A percentile compares a stretch with the other conserved stretches of the same genome.
Evolutionary conservation across 352 stramenopile genomes (phyloP).

Genomic region (Blastocystis sp.): DNA sequence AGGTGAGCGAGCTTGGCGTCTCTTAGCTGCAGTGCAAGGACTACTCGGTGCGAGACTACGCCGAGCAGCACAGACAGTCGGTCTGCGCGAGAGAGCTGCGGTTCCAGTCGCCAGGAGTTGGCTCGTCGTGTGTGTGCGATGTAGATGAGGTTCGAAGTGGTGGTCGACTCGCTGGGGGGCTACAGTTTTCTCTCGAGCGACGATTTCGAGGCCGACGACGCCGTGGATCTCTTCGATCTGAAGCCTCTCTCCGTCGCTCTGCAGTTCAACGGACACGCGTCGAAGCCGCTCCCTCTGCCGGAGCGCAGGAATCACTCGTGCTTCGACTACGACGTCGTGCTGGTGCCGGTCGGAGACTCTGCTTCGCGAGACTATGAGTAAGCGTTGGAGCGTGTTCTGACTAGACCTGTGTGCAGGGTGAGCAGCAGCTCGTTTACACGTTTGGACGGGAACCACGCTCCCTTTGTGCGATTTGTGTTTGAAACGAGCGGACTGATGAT

Average conservation of each 20-base stretch:
- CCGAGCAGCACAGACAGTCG: neutral
- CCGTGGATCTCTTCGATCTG: neutral
- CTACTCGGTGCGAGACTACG: slow-evolving; percentile 15
- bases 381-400: neutral
- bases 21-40: neutral
- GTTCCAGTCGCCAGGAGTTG: neutral
- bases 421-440: neutral
- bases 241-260: neutral
- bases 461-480: neutral
- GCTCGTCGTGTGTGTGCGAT: neutral
- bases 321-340: neutral
- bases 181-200: neutral
- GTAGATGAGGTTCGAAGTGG: neutral
- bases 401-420: neutral
- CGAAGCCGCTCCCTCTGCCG: neutral
- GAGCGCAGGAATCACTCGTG: neutral
- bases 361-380: neutral
- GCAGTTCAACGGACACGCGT: neutral
- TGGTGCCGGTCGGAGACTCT: neutral
- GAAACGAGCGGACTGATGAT: neutral
- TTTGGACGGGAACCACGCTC: neutral
- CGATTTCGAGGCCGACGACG: neutral
- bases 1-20: neutral
- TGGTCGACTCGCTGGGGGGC: neutral
- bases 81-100: neutral